Base-by-base conservation (phyloP, 116 monocot species). In the Phalaenopsis hybrid region DNA sequence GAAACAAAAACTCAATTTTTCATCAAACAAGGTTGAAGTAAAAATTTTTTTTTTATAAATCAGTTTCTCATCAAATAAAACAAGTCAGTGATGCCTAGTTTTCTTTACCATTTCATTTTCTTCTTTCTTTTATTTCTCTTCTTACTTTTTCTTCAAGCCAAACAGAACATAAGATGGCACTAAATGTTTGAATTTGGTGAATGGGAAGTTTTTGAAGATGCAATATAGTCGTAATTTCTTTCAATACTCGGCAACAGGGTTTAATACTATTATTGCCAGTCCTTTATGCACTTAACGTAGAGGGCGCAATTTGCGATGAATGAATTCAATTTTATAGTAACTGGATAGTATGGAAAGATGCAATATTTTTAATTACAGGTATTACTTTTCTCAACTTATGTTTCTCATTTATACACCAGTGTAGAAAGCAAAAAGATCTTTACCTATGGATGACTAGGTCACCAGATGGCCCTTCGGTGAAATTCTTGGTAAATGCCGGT, bases 361-460 rank as follows among this genome's bases (percentile, higher is more conserved):
- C 73, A 73, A 41, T 41, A 37, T 73, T 41, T 72, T 73, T 65
- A 23, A 28, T 5, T 23, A 65, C 15, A 65, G 31, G 17, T 41
- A 11, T 37, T 0, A 41, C 41, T 31, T 37, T 13, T 73, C 44
- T 45, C 0, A 6, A n/a, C 6, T 72, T 12, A 34, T 13, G 10
- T 80, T 6, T 13, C 82, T 75, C 63, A 49, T 49, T 79, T 84
- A 52, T 79, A 84, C 74, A 67, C 63, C 92, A 97, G 97, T 97
- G 97, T 83, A 90, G 94, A 74, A 97, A 97, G 79, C 84, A 86
- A 63, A 93, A 94, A 69, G 97, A 97, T 89, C 88, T 97, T 77
- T 97, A 97, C 63, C 88, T 97, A 12, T 97, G 97, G 97, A 94
- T 97, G 97, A 84, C 88, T 41, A 97, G 88, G 76, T 94, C 83